Percentiles rank a stretch among this genome's conserved stretches.
These are phyloP conservation scores for Cryphonectria parasitica DNA, from an alignment of 2,329 filamentous ascomycete genomes.

Conservation along the genomic window DNA sequence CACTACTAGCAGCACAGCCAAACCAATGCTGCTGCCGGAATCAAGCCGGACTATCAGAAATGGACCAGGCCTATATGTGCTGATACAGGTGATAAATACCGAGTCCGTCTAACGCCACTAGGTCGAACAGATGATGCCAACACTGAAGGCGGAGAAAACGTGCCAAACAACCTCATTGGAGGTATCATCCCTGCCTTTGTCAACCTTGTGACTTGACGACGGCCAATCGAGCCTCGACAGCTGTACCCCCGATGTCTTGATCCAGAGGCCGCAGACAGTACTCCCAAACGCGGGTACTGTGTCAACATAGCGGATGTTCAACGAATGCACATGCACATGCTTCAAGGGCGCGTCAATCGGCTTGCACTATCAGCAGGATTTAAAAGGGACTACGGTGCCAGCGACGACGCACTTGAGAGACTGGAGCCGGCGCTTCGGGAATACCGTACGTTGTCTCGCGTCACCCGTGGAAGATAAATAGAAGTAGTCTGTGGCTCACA, in stretches of 20 bases:
- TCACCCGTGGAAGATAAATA: too few relatives aligned
- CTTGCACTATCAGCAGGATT: slow-evolving; percentile 7
- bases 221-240: not conserved
- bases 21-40: not conserved
- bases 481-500: too few relatives aligned
- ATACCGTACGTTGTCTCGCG: not conserved
- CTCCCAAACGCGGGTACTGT: not conserved
- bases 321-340: slow-evolving; percentile 8
- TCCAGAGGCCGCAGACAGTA: not conserved
- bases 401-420: not conserved
- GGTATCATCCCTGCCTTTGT: not conserved
- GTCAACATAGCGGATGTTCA: slow-evolving; percentile 3
- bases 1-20: not conserved
- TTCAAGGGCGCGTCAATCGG: not conserved
- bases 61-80: not conserved
- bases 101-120: not conserved
- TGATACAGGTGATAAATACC: not conserved
- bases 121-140: not conserved
- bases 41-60: not conserved
- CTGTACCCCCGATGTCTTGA: not conserved
- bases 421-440: slow-evolving; percentile 2
- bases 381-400: not conserved
- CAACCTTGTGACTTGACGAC: not conserved
- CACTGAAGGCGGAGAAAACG: not conserved
- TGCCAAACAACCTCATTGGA: not conserved